Percentiles rank a stretch among this genome's conserved stretches.
phyloP scores from a whole-genome alignment of 2,329 filamentous ascomycete species.

The Talaromyces verruculosus region DNA sequence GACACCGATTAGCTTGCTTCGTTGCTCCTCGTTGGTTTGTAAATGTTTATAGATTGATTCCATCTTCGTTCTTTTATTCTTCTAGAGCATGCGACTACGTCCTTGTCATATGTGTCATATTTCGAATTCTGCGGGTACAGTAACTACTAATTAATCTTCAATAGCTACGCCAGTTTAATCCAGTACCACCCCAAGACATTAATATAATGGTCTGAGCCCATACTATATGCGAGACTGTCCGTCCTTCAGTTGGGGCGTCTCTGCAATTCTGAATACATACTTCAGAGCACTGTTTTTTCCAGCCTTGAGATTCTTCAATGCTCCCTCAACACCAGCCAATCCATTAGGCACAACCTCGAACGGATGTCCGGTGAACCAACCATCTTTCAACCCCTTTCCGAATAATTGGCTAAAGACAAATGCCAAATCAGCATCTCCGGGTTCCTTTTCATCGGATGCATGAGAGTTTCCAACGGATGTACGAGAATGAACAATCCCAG shows the following conservation, averaged over 20 bases:
- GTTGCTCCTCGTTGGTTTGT: not conserved
- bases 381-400: constrained; percentile 48
- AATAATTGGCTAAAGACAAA: constrained; percentile 49
- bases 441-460: constrained; percentile 39
- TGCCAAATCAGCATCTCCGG: constrained; percentile 45
- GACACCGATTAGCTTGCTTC: not conserved
- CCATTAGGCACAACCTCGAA: constrained; percentile 55
- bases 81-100: not conserved
- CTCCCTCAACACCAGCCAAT: constrained; percentile 54
- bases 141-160: not conserved
- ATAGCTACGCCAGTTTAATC: not conserved
- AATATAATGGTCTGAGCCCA: not conserved
- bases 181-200: not conserved
- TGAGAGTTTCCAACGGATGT: constrained; percentile 39
- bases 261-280: constrained; percentile 60
- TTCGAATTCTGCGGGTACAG: not conserved
- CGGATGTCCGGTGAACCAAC: constrained; percentile 53
- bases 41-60: not conserved
- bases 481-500: constrained; percentile 33
- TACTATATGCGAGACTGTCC: not conserved
- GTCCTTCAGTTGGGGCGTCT: constrained; percentile 38
- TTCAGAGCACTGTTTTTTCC: constrained; percentile 65
- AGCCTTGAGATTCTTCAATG: constrained; percentile 55
- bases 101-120: too few relatives aligned
- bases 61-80: not conserved